Base-by-base conservation (phyloP, 1,284 basidiomycete genomes). In the Mycena citricolor region DNA sequence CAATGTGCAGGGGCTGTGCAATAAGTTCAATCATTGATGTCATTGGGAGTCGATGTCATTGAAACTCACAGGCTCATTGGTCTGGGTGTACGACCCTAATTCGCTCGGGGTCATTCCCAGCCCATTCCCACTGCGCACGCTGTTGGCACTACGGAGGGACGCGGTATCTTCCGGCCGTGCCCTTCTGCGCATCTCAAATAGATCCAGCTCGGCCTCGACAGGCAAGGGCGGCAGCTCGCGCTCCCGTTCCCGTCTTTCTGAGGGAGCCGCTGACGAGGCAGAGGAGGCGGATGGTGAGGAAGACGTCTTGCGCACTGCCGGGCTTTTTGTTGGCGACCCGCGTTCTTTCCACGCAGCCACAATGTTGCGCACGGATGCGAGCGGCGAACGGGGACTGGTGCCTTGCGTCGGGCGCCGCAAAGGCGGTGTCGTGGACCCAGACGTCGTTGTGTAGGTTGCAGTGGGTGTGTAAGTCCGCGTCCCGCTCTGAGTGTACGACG, bases 331-430 rank as follows among this genome's bases (percentile, higher is more conserved):
- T n/a, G 57, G 64, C 4, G 70, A 83, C 2, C 76, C 81, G 23
- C 77, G 76, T 52, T 82, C 81, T 61, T 84, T 88, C 88, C 88
- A 92, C 4, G 83, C 73, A 0, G 81, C 78, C 10, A 93, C 83
- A 47, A 91, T 83, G 51, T 86, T 90, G 20, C 84, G 74, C 24
- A 92, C 85, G 10, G 81, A 81, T 1, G 78, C 71, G 12, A 87
- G 67, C 2, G 86, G 84, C 4, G 82, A 85, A 5, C 81, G 75
- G 5, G 83, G 81, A 2, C 80, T 79, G 0, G 70, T 66, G 19
- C 51, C 46, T 22, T 52, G 51, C 50, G 77, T 76, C 3, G 80
- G 77, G 32, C 79, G 71, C 24, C 79, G 76, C 12, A 82, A 64
- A 0, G 61, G 57, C 1, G 62, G 58, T 7, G 62, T 63, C 2